Evolutionary conservation across 176 grass and related monocot genomes (phyloP).

Genomic region (Hyparrhenia diplandra): DNA sequence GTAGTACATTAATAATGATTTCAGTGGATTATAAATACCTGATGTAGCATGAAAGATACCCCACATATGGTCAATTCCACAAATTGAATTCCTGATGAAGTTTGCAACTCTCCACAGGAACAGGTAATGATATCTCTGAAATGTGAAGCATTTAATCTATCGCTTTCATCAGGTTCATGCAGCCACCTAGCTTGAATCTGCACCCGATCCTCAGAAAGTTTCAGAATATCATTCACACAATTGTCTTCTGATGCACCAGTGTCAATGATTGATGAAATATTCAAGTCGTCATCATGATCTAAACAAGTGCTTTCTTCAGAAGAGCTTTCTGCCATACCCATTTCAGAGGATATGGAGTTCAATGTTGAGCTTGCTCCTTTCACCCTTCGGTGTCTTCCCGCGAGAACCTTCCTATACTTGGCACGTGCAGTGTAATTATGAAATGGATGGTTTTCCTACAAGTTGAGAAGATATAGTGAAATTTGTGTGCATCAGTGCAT

Average conservation of each 20-base stretch:
- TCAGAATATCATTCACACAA: constrained; percentile 14
- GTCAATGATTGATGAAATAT: constrained; percentile 30
- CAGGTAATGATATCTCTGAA: constrained; percentile 79
- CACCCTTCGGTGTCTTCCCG: constrained; percentile 31
- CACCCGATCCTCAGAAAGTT: constrained; percentile 23
- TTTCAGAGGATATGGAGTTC: constrained; percentile 35
- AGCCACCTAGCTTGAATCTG: constrained; percentile 81
- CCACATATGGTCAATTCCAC: constrained; percentile 84
- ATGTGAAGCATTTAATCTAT: constrained; percentile 75
- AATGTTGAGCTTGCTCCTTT: constrained; percentile 28
- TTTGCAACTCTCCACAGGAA: constrained; percentile 70
- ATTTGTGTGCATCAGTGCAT: not conserved
- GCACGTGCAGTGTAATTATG: constrained; percentile 93
- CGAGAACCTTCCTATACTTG: constrained; percentile 66
- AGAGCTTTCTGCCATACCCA: constrained; percentile 11
- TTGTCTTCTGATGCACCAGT: constrained; percentile 23
- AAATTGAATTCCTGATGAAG: constrained; percentile 58
- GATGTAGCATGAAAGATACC: constrained; percentile 97
- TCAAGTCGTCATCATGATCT: constrained; percentile 28
- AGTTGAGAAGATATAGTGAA: constrained; percentile 4
- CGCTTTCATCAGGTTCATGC: constrained; percentile 80
- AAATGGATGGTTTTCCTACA: constrained; percentile 89
- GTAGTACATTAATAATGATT: not conserved
- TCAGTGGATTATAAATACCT: constrained; percentile 39
- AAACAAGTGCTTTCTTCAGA: constrained; percentile 29